Evolutionary conservation across 2,329 filamentous ascomycete genomes (phyloP).

Genomic region (Fusarium temperatum): DNA sequence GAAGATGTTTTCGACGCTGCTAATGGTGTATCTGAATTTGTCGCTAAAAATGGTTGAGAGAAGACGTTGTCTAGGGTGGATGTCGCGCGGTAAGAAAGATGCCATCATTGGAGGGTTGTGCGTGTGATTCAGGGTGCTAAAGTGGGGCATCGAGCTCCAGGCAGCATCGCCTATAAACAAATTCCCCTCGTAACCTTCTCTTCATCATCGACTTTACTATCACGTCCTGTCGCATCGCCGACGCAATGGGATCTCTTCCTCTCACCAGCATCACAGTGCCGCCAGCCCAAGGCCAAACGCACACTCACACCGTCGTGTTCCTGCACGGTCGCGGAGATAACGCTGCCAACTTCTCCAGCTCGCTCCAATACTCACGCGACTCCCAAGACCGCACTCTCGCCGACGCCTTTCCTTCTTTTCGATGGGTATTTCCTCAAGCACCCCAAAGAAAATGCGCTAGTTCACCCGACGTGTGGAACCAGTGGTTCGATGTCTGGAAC

Average conservation of each 20-base stretch:
- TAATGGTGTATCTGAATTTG: no score
- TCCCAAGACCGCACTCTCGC: conserved; percentile 47
- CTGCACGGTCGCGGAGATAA: conserved; percentile 57
- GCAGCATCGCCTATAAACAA: background rate
- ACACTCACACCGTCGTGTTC: conserved; percentile 56
- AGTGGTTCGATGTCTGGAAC: conserved; percentile 64
- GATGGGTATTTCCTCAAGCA: conserved; percentile 61
- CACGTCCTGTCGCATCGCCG: fast-evolving
- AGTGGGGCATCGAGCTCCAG: background rate
- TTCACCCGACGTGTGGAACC: conserved; percentile 42
- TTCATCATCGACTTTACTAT: background rate
- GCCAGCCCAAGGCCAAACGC: conserved; percentile 17
- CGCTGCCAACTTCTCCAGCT: conserved; percentile 45
- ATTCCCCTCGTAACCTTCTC: background rate
- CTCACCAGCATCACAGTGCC: background rate
- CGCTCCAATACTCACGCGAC: conserved; percentile 45
- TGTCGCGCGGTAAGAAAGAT: background rate
- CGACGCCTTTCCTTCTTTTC: conserved; percentile 55
- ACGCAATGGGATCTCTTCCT: background rate
- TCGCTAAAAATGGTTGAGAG: background rate
- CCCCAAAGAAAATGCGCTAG: conserved; percentile 43
- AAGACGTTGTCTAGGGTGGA: background rate
- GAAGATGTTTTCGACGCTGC: fast-evolving
- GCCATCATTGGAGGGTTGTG: background rate
- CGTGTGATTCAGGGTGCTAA: background rate